These are phyloP conservation scores for Pseudonitzschia multistriata DNA, from an alignment of 108 stramenopile species.

Conservation along the genomic window DNA sequence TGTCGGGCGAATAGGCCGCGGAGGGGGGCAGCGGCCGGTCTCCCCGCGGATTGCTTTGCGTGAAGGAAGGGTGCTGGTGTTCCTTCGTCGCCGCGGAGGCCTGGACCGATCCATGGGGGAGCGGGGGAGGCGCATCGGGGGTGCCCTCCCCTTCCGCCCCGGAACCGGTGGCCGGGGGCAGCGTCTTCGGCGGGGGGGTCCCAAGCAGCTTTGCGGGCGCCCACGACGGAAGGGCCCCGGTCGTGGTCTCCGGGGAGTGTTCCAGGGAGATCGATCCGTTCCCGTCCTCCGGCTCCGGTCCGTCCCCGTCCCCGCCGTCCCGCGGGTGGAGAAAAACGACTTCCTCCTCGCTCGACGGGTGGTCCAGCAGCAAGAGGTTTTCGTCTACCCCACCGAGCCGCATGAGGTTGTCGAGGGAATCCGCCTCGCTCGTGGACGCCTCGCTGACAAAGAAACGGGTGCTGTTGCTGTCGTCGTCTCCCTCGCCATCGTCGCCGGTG, in stretches of 20 bases:
- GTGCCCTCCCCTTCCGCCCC: too few relatives aligned
- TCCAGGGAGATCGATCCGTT: not conserved
- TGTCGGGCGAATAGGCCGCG: conserved; percentile 41
- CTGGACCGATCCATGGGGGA: too few relatives aligned
- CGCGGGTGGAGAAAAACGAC: not conserved
- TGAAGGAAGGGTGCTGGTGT: not conserved
- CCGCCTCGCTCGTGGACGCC: conserved; percentile 41
- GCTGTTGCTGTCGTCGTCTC: conserved; percentile 30
- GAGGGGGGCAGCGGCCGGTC: not conserved
- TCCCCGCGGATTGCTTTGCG: not conserved
- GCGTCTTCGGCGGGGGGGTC: too few relatives aligned
- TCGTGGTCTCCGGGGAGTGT: too few relatives aligned
- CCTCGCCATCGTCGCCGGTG: not conserved
- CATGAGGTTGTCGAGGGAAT: conserved; percentile 25
- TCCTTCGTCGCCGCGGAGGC: not conserved
- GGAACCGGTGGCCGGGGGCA: too few relatives aligned
- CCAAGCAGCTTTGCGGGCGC: too few relatives aligned
- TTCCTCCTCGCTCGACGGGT: not conserved
- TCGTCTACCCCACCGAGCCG: conserved; percentile 18
- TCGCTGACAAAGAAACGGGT: conserved; percentile 43
- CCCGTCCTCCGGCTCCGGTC: not conserved
- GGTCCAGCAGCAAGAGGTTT: conserved; percentile 3
- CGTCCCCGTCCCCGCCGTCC: not conserved
- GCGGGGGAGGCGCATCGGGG: too few relatives aligned
- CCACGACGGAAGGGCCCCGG: too few relatives aligned